Base-by-base conservation (phyloP, 164 flowering plant species). In the Cinnamomum micranthum region DNA sequence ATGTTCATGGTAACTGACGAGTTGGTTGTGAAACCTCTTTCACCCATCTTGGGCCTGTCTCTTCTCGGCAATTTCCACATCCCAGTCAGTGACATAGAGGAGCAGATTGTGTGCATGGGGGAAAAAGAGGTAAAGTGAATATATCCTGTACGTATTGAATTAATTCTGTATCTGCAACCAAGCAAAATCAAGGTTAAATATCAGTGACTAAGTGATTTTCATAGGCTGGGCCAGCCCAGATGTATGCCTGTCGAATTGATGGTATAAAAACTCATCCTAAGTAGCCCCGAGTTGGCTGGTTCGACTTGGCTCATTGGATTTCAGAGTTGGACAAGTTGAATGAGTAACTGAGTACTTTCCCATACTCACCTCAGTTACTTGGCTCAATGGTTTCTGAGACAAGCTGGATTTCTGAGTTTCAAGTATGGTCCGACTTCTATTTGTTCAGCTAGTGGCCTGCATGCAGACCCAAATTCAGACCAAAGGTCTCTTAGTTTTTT, bases 1-100 rank as follows among this genome's bases (percentile, higher is more conserved):
- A 47, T 47, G 55, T 69, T 69, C 51, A 69, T 47, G 71, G 71
- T 69, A 35, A 69, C 71, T 1, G 71, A 69, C 15, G 71, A 33
- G 24, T 47, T 69, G 58, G 55, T 28, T 69, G 55, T 69, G 24
- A 22, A 35, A 41, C 71, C 55, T 3, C 14, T 69, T 20, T 69
- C 71, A 12, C 9, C n/a, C 5, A 69, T 47, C 41, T 69, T 52
- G 2, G 52, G 27, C 6, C 2, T 69, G 25, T 2, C 24, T 41
- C 7, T 69, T 20, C 19, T 69, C 2, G 2, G 14, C 52, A 20
- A 13, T 17, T 47, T 69, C 55, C 12, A 69, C 4, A 41, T 69
- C n/a, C 55, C 71, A 3, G 7, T 20, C 52, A 47, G 15, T n/a
- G 71, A 69, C 13, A 3, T 69, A 1, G 47, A 41, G 47, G 47